Conservation (phyloP, 2,329 filamentous ascomycete genomes). For the Sporothrix protearum region DNA sequence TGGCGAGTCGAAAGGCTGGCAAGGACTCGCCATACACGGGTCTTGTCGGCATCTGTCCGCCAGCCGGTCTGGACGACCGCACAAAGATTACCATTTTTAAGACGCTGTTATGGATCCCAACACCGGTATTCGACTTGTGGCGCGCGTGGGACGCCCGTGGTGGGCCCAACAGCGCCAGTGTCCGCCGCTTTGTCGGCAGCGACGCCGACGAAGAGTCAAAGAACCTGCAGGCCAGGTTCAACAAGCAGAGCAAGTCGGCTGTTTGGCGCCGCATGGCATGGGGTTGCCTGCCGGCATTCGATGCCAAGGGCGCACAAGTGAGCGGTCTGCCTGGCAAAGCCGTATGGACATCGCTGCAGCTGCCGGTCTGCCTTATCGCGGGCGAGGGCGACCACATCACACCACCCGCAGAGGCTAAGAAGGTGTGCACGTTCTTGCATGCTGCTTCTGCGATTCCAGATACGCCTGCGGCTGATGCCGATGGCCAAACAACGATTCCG, state of each 20-base stretch:
- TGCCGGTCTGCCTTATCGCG: conserved; percentile 75
- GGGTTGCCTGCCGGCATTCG: conserved; percentile 63
- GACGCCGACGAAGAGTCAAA: conserved; percentile 63
- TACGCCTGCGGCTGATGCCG: neutral
- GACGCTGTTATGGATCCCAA: conserved; percentile 65
- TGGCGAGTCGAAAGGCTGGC: conserved; percentile 55
- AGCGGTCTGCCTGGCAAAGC: conserved; percentile 67
- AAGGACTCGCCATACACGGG: conserved; percentile 50
- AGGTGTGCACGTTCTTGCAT: conserved; percentile 33
- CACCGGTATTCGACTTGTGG: conserved; percentile 70
- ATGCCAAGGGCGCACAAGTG: conserved; percentile 44
- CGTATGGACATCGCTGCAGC: conserved; percentile 67
- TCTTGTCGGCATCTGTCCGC: conserved; percentile 77
- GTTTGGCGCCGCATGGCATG: conserved; percentile 80
- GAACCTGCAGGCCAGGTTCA: conserved; percentile 68
- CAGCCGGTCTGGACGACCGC: conserved; percentile 59
- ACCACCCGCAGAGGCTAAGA: conserved; percentile 35
- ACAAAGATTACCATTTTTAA: conserved; percentile 50
- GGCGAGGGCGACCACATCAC: conserved; percentile 75
- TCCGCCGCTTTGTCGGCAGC: conserved; percentile 69
- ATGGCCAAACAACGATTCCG: neutral
- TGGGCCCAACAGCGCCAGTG: conserved; percentile 72
- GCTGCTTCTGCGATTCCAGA: neutral
- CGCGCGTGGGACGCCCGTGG: conserved; percentile 75
- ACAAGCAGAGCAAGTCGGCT: conserved; percentile 75